A percentile compares a stretch with the other conserved stretches of the same genome.
These are phyloP conservation scores for Asterophora lycoperdoides DNA, from an alignment of 768 basidiomycete species.

Conservation along the genomic window DNA sequence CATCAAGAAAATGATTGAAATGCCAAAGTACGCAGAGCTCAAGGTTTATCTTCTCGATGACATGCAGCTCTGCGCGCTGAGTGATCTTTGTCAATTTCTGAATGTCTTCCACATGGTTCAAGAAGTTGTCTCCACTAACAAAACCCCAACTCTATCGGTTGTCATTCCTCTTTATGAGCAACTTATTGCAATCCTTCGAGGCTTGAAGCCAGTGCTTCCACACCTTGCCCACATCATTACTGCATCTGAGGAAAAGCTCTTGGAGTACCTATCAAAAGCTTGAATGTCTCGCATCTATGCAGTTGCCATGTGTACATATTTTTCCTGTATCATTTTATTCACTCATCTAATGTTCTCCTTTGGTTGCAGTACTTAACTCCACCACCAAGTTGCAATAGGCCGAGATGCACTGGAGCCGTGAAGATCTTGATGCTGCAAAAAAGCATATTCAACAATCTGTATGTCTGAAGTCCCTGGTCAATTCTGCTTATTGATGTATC, in stretches of 20 bases:
- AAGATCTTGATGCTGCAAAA: conserved; percentile 1
- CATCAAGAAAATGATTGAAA: conserved; percentile 5
- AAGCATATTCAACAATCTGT: not conserved
- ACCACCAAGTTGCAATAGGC: conserved; percentile 10
- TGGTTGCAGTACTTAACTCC: conserved; percentile 16
- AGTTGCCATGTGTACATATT: conserved; percentile 18
- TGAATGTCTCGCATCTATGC: conserved; percentile 10
- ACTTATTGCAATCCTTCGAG: conserved; percentile 17
- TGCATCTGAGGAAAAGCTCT: not conserved
- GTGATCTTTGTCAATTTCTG: conserved; percentile 21
- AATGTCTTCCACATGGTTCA: conserved; percentile 22
- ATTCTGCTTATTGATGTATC: too few relatives aligned
- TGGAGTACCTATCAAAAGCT: not conserved
- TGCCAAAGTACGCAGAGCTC: not conserved
- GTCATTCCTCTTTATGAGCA: conserved; percentile 26
- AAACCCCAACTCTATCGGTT: conserved; percentile 24
- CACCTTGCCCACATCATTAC: not conserved
- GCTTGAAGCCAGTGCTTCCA: not conserved
- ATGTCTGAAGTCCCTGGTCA: too few relatives aligned
- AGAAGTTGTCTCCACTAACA: conserved; percentile 8
- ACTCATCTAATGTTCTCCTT: not conserved
- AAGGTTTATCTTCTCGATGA: not conserved
- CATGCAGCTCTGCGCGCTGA: conserved; percentile 14
- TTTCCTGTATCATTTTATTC: not conserved
- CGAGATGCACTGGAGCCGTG: conserved; percentile 2